Base-by-base conservation (phyloP, 2,329 filamentous ascomycete species). In the Talaromyces marneffei region DNA sequence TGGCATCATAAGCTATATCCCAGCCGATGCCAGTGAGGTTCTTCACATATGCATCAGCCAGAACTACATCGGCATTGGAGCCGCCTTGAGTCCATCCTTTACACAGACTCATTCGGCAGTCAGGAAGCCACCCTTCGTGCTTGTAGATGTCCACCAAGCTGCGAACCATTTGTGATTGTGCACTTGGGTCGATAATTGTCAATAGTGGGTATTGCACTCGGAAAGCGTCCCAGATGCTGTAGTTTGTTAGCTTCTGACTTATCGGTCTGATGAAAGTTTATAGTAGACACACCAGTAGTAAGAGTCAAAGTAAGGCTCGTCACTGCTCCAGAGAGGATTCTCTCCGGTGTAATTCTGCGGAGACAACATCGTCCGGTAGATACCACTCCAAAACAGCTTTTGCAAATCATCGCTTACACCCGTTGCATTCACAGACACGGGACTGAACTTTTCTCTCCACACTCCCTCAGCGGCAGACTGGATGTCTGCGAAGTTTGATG, bases 291-390 rank as follows among this genome's bases (percentile, higher is more conserved):
- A 82, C 80, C 87, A 90, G 72, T 91, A 91, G 65, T 88, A 89
- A 0, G 86, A 88, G 71, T 90, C 87, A 70, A 87, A 90, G 66
- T 90, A 90, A 0, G 87, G 87, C 71, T 89, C 86, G 0, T 74
- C 75, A 56, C 82, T 86, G 1, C 79, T 68, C 86, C 87, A 90
- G 0, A 85, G 70, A 2, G 86, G 85, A 62, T 90, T 90, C 71
- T 90, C 87, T 1, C 85, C 86, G 0, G 87, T 90, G 64, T 89
- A 89, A 66, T 90, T 87, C 66, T 90, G 87, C 1, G 87, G 87
- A 57, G 84, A 87, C 61, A 90, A 82, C 84, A 89, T 86, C 2
- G 84, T 84, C 18, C 87, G 78, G 68, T 90, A 90, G 18, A 87
- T 81, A 1, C 87, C 87, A 60, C 85, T 88, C 77, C 87, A 90